Conservation (phyloP, 2,329 filamentous ascomycete species). For the Colletotrichum lupini region DNA sequence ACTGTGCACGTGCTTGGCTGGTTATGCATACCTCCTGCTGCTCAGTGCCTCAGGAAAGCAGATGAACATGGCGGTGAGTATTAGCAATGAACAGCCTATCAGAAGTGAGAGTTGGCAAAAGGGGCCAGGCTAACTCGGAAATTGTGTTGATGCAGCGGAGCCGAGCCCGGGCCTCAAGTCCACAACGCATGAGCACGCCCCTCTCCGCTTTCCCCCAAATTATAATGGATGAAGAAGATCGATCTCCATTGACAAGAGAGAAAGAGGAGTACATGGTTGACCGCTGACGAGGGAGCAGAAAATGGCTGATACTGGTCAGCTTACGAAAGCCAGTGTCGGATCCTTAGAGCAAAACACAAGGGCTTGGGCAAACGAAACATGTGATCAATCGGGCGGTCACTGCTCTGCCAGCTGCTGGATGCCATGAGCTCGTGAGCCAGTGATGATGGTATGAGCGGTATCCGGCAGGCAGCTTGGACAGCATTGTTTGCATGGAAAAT, state of each 20-base stretch:
- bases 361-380: neutral
- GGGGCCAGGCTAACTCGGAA: slow-evolving; percentile 7
- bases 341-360: neutral
- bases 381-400: neutral
- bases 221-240: neutral
- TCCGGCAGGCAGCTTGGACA: neutral
- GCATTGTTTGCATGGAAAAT: neutral
- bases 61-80: slow-evolving; percentile 7
- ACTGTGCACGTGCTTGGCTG: neutral
- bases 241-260: neutral
- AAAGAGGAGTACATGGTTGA: neutral
- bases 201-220: neutral
- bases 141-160: slow-evolving; percentile 30
- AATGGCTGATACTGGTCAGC: neutral
- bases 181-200: neutral
- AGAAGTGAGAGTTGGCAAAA: neutral
- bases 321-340: neutral
- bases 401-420: neutral
- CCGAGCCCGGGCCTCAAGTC: slow-evolving; percentile 2
- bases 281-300: neutral
- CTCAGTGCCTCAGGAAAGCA: neutral
- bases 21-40: no score
- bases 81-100: neutral
- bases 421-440: neutral
- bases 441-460: neutral